Percentiles rank a stretch among this genome's conserved stretches.
phyloP scores from a whole-genome alignment of 1,139 yeast genomes.

The Suhomyces maxii region DNA sequence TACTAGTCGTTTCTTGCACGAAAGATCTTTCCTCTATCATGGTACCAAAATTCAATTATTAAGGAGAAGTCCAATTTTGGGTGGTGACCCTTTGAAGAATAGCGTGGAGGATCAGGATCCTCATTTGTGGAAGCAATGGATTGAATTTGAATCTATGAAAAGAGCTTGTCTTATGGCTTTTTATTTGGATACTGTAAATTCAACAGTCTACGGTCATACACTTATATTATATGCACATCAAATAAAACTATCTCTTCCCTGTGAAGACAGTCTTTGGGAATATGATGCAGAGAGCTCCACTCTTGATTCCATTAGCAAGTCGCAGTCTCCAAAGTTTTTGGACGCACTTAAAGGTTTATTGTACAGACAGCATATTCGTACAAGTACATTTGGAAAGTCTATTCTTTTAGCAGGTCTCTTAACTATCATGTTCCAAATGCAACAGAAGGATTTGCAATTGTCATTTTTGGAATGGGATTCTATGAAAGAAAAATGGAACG shows the following conservation, averaged over 20 bases:
- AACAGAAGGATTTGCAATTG: conserved; percentile 64
- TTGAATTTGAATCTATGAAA: conserved; percentile 34
- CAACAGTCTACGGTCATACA: conserved; percentile 34
- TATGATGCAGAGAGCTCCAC: conserved; percentile 17
- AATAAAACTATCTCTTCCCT: conserved; percentile 30
- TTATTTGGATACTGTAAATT: conserved; percentile 32
- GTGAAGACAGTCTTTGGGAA: conserved; percentile 35
- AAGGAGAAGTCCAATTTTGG: conserved; percentile 69
- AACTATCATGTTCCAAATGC: conserved; percentile 70
- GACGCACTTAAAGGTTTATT: conserved; percentile 56
- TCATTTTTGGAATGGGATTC: conserved; percentile 34
- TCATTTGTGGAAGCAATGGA: conserved; percentile 31
- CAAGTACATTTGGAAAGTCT: conserved; percentile 59
- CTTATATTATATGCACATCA: conserved; percentile 32
- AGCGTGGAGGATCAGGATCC: conserved; percentile 14
- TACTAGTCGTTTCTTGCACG: conserved; percentile 58
- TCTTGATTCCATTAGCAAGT: conserved; percentile 6
- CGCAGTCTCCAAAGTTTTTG: conserved; percentile 36
- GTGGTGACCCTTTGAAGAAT: conserved; percentile 52
- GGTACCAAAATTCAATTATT: conserved; percentile 72
- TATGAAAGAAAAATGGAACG: conserved; percentile 58
- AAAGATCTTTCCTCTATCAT: conserved; percentile 72
- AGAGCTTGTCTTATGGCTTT: conserved; percentile 34
- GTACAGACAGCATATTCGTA: conserved; percentile 50
- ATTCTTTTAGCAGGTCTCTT: conserved; percentile 67